These are phyloP conservation scores for Helianthus tuberosus DNA, from an alignment of 129 eudicot genomes.

Conservation along the genomic window DNA sequence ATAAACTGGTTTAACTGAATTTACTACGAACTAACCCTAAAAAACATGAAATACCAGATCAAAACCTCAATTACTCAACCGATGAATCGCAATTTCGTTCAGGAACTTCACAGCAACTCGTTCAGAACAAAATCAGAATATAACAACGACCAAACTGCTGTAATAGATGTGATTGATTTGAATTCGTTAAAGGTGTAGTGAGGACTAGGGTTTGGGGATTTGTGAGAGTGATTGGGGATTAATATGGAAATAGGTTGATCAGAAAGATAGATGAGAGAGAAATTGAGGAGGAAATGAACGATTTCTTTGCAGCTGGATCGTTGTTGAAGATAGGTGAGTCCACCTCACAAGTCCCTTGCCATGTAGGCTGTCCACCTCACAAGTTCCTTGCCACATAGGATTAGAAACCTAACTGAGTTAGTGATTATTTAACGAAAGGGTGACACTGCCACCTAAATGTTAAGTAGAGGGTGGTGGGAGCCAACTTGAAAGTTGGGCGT, in stretches of 20 bases:
- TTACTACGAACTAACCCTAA: constrained; percentile 15
- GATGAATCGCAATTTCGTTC: constrained; percentile 13
- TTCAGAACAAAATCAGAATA: constrained; percentile 15
- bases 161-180: constrained; percentile 7
- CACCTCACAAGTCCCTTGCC: too few relatives aligned
- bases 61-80: constrained; percentile 1
- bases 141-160: neutral
- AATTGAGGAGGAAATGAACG: constrained; percentile 24
- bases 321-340: too few relatives aligned
- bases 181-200: constrained; percentile 17
- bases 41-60: neutral
- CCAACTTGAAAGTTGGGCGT: too few relatives aligned
- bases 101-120: constrained; percentile 23
- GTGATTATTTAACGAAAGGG: too few relatives aligned
- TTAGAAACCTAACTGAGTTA: too few relatives aligned
- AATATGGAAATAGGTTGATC: constrained; percentile 22
- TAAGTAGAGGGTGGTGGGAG: too few relatives aligned
- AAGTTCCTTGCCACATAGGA: too few relatives aligned
- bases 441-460: too few relatives aligned
- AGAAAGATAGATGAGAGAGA: constrained; percentile 9
- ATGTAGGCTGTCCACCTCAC: too few relatives aligned
- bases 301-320: constrained; percentile 22
- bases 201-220: constrained; percentile 4
- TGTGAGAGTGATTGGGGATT: constrained; percentile 17
- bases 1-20: constrained; percentile 12